phyloP scores from a whole-genome alignment of 1,139 yeast genomes.

The Sugiyamaella pinicola region DNA sequence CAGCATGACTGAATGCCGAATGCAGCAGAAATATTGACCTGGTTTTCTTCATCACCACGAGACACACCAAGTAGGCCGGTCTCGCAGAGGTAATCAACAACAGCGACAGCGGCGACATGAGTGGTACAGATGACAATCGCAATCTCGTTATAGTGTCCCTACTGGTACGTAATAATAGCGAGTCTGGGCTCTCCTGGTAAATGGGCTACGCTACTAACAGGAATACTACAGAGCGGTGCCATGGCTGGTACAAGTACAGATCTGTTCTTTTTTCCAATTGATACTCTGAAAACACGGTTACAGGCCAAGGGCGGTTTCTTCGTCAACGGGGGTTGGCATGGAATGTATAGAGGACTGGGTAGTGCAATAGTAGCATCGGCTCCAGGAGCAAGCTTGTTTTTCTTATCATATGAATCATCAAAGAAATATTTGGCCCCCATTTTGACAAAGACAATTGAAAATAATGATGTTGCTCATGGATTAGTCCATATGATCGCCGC shows the following conservation, averaged over 20 bases:
- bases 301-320: constrained; percentile 97
- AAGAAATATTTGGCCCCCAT: constrained; percentile 58
- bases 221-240: constrained; percentile 83
- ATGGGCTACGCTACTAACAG: too few relatives aligned
- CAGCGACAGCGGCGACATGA: not conserved
- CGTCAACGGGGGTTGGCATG: constrained; percentile 87
- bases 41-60: not conserved
- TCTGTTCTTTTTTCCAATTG: constrained; percentile 92
- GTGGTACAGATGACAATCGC: not conserved
- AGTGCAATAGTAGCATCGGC: constrained; percentile 95
- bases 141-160: constrained; percentile 9
- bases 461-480: constrained; percentile 46
- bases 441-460: constrained; percentile 33
- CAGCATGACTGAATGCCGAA: not conserved
- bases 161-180: constrained; percentile 5
- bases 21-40: not conserved
- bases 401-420: constrained; percentile 81
- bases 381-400: constrained; percentile 86
- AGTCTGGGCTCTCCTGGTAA: not conserved
- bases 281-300: constrained; percentile 86
- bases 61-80: not conserved
- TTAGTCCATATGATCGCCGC: constrained; percentile 81
- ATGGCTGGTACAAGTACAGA: constrained; percentile 97
- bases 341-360: constrained; percentile 89
- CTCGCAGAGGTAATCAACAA: too few relatives aligned